Base-by-base conservation (phyloP, 2,329 filamentous ascomycete species). In the Scolecobasidium constrictum region DNA sequence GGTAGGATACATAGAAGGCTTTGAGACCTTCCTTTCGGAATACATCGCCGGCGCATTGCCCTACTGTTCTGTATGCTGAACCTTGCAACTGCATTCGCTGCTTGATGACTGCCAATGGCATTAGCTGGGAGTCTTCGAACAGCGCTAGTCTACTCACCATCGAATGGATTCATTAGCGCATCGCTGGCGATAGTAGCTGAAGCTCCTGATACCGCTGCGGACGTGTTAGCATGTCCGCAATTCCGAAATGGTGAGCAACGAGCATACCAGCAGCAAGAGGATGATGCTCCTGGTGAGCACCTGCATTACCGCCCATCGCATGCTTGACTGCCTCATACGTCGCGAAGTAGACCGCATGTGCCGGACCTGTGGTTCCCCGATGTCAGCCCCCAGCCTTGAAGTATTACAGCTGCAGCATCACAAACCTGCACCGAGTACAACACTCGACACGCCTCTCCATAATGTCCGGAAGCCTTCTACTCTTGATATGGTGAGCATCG, bases 51-150 rank as follows among this genome's bases (percentile, higher is more conserved):
- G 90, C 90, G 69, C 92, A 98, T 59, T 95, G 83, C 44, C 73
- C 61, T 65, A 96, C 81, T 17, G 83, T 87, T 54, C 81, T 82
- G 67, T 96, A 94, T 51, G 80, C 79, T n/a, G 90, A 96, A 56
- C 92, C 84, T 60, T 94, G 86, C 46, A 98, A 84, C 64, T 98
- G 92, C 92, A 98, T 98, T 55, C 92, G 85, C 64, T 98, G 92
- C 68, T 98, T 98, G 70, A 98, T 94, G 48, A 98, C 92, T 95
- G 56, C 21, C 35, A 60, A 23, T 58, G 55, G 46, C 40, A 6
- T 44, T 28, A 42, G 26, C 22, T 31, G n/a, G 5, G n/a, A 17
- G 19, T 16, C 7, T 22, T 22, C 15, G 31, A 34, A n/a, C 13
- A 38, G 22, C 26, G 33, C 16, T 15, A 38, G 36, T 35, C 18